A percentile compares a stretch with the other conserved stretches of the same genome.
Conservation (phyloP, 441 rosid species). For the Theobroma grandiflorum region DNA sequence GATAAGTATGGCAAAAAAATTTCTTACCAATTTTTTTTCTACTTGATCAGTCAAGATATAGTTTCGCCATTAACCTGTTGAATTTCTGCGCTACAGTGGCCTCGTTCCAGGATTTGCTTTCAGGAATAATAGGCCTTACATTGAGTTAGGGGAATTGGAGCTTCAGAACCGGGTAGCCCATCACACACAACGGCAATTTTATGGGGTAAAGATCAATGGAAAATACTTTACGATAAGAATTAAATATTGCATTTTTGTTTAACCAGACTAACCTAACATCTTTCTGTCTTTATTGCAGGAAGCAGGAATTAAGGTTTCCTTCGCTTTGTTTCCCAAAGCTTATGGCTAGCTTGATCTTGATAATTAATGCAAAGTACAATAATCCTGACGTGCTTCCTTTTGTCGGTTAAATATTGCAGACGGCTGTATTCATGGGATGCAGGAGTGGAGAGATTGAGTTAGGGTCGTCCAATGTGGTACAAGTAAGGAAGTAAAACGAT, state of each 20-base stretch:
- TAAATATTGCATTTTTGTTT: not conserved
- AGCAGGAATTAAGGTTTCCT: conserved; percentile 80
- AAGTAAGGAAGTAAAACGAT: conserved; percentile 43
- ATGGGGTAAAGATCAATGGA: conserved; percentile 51
- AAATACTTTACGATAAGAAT: not conserved
- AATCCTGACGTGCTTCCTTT: not conserved
- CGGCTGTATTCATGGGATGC: conserved; percentile 84
- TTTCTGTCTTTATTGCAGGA: conserved; percentile 55
- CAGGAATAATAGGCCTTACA: conserved; percentile 53
- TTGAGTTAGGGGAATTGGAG: conserved; percentile 52
- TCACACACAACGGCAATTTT: conserved; percentile 63
- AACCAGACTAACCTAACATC: conserved; percentile 1
- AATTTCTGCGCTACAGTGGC: conserved; percentile 27
- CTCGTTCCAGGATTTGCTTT: conserved; percentile 80
- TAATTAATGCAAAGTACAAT: not conserved
- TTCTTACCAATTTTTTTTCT: not conserved
- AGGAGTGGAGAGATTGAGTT: conserved; percentile 84
- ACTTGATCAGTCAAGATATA: not conserved
- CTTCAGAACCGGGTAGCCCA: conserved; percentile 48
- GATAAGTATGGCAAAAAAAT: conserved; percentile 5
- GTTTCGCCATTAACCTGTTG: not conserved
- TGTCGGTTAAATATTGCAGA: conserved; percentile 43
- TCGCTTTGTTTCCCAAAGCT: not conserved
- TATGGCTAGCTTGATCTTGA: not conserved
- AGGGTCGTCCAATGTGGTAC: conserved; percentile 58